These are phyloP conservation scores for Vanrija sp. DNA, from an alignment of 1,284 basidiomycete genomes.

Conservation along the genomic window DNA sequence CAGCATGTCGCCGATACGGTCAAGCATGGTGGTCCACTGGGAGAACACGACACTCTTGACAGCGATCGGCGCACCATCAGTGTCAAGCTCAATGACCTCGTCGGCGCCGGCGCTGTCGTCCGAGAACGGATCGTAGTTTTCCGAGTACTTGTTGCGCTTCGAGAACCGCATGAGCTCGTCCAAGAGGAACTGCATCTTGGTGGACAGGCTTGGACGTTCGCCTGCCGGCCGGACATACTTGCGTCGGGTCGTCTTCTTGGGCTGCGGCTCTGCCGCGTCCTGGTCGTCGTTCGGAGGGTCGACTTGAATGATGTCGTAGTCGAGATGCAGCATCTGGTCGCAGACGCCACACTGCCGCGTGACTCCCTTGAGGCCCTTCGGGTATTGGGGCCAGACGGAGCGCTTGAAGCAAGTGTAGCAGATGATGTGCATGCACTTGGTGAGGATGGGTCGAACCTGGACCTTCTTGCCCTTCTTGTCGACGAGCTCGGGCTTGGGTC, in stretches of 20 bases:
- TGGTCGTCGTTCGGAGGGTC: conserved; percentile 58
- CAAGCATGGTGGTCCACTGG: conserved; percentile 94
- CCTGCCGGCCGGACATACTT: conserved; percentile 68
- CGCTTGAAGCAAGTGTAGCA: conserved; percentile 77
- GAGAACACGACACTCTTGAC: conserved; percentile 89
- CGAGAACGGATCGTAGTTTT: conserved; percentile 65
- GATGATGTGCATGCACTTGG: conserved; percentile 90
- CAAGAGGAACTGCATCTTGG: conserved; percentile 76
- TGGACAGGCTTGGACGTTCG: conserved; percentile 70
- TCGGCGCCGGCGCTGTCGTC: conserved; percentile 61
- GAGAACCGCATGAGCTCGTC: conserved; percentile 72
- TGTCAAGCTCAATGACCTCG: conserved; percentile 58
- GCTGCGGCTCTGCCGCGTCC: conserved; percentile 39
- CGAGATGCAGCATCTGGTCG: conserved; percentile 58
- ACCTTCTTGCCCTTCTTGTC: conserved; percentile 30
- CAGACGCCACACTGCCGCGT: conserved; percentile 70
- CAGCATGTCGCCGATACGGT: conserved; percentile 89
- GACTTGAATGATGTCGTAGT: conserved; percentile 71
- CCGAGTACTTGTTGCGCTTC: conserved; percentile 70
- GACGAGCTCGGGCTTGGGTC: conserved; percentile 39
- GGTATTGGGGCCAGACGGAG: conserved; percentile 72
- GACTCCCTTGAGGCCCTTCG: conserved; percentile 60
- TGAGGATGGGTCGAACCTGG: conserved; percentile 58
- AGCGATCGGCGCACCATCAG: conserved; percentile 54
- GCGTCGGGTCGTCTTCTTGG: conserved; percentile 28